These are phyloP conservation scores for Nemania sp. DNA, from an alignment of 2,329 filamentous ascomycete genomes.

Conservation along the genomic window DNA sequence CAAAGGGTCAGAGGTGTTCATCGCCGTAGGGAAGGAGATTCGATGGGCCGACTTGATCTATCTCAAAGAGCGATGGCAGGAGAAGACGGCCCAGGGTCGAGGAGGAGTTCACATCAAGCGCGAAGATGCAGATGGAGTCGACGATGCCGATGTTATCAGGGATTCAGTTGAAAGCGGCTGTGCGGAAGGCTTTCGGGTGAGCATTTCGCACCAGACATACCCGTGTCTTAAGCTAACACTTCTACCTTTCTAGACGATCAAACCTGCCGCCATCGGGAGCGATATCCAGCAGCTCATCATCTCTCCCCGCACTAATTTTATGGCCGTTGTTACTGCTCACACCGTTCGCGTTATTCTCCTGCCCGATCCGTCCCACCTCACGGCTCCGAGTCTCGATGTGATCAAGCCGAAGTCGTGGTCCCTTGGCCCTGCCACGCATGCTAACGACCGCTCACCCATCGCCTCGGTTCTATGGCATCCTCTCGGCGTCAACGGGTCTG, in stretches of 20 bases:
- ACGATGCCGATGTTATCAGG: slow-evolving; percentile 38
- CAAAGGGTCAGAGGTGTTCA: slow-evolving; percentile 84
- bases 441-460: slow-evolving; percentile 80
- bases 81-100: slow-evolving; percentile 43
- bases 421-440: slow-evolving; percentile 89
- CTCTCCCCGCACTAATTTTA: slow-evolving; percentile 78
- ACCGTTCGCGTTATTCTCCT: slow-evolving; percentile 88
- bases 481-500: slow-evolving; percentile 77
- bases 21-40: slow-evolving; percentile 85
- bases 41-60: slow-evolving; percentile 85
- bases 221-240: slow-evolving; percentile 13
- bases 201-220: slow-evolving; percentile 8
- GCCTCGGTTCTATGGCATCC: slow-evolving; percentile 91
- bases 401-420: slow-evolving; percentile 86
- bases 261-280: slow-evolving; percentile 74
- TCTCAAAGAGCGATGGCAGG: slow-evolving; percentile 67
- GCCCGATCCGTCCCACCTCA: slow-evolving; percentile 77
- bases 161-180: slow-evolving; percentile 35
- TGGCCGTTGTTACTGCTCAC: slow-evolving; percentile 84
- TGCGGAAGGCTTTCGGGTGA: slow-evolving; percentile 53
- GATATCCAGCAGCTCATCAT: slow-evolving; percentile 84
- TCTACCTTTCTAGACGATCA: slow-evolving; percentile 69
- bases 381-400: slow-evolving; percentile 65
- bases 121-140: slow-evolving; percentile 48
- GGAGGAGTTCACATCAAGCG: slow-evolving; percentile 49